phyloP scores from a whole-genome alignment of 768 basidiomycete genomes.

The Kwoniella dendrophila region DNA sequence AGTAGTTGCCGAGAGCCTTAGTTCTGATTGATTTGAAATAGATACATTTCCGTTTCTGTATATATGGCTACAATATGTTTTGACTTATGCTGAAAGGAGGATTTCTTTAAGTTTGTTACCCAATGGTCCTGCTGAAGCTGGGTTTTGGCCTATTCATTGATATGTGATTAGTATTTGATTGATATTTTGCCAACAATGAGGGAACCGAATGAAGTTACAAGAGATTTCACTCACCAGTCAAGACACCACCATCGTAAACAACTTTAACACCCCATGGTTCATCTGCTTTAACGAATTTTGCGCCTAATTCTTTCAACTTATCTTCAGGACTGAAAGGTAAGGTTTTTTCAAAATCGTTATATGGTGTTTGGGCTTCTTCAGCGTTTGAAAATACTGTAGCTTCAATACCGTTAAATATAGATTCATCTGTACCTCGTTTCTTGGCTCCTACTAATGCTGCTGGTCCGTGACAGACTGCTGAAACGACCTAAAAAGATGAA shows the following conservation, averaged over 20 bases:
- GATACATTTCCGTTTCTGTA: too few species aligned
- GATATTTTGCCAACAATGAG: too few species aligned
- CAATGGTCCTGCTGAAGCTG: conserved; percentile 65
- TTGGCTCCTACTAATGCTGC: conserved; percentile 66
- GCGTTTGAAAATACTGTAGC: conserved; percentile 72
- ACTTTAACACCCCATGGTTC: conserved; percentile 65
- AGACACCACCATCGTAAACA: conserved; percentile 37
- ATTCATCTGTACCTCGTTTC: conserved; percentile 63
- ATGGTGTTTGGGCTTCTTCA: conserved; percentile 65
- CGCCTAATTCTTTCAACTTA: conserved; percentile 40
- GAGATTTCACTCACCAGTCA: conserved; percentile 52
- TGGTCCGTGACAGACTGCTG: conserved; percentile 80
- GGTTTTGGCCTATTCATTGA: conserved; percentile 72
- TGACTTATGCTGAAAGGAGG: conserved; percentile 50
- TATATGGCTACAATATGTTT: too few species aligned
- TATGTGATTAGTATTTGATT: conserved; percentile 32
- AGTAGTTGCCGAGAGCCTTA: too few species aligned
- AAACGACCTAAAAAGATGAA: conserved; percentile 56
- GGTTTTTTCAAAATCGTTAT: conserved; percentile 54
- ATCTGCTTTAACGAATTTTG: conserved; percentile 64
- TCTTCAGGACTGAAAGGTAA: conserved; percentile 67
- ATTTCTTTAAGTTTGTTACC: conserved; percentile 65
- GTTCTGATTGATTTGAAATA: too few species aligned
- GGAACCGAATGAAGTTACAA: not conserved
- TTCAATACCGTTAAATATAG: conserved; percentile 66